Base-by-base conservation (phyloP, 176 grass and related monocot genomes). In the Lolium multiflorum region DNA sequence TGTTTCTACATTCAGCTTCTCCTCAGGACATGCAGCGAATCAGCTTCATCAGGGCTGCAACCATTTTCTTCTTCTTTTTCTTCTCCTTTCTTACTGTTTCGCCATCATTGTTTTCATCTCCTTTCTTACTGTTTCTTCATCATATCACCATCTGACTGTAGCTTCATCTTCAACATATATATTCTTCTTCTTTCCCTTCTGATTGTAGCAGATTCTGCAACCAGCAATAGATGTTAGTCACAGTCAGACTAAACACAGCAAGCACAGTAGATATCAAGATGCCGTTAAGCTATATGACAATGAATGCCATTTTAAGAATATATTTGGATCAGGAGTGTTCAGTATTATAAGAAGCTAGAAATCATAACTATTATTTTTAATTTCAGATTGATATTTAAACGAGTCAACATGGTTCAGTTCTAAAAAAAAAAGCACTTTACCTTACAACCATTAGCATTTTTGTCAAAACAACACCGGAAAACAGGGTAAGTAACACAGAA, bases 71-170 rank as follows among this genome's bases (percentile, higher is more conserved):
- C 48, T 75, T 75, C 3, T 54, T 75, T 4, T 76, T 76, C 14
- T 75, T 51, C 71, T 87, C 80, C 80, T 89, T 67, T 26, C 67
- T 85, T 51, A 79, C 81, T 92, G 64, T 72, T 79, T 91, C 86
- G 35, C 21, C 25, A 4, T 87, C 82, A 11, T 35, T 87, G 28
- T 52, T 4, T 76, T 76, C 14, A 51, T 51, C 71, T 87, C 80
- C 80, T 89, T 67, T 26, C 67, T 85, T 51, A 79, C 81, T 92
- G 64, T 72, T 79, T 91, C 86, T 31, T 21, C 25, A 4, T 87
- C 82, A 11, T 78, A 73, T 90, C 74, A 61, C 76, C 58, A 4
- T 89, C n/a, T n/a, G n/a, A n/a, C n/a, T n/a, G 77, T 90, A 79
- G 21, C 72, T 67, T 72, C 73, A 38, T 89, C 79, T 63, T 93